Evolutionary conservation across 106 monocot species (phyloP), one percentile per base, ranked within the genome.

Genomic region (Acorus gramineus): DNA sequence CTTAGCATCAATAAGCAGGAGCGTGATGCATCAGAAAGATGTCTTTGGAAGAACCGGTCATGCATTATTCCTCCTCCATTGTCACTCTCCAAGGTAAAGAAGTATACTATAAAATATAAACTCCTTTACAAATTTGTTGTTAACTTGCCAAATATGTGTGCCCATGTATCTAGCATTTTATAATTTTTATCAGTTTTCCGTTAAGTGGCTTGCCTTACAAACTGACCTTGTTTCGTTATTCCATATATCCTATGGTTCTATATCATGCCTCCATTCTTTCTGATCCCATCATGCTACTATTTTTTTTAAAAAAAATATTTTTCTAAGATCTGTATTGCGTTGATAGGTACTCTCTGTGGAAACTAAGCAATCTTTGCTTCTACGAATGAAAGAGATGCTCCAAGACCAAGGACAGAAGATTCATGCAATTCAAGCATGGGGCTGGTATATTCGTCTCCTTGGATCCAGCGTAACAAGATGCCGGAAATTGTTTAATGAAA

Each of bases 361-460:
- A 46, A 76, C 82, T 14, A 69, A 82, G 69, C 66, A 66, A 66
- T 68, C 60, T 5, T 67, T 86, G 58, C 58, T 82, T 49, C 64
- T 49, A 46, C 67, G 51, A 55, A 79, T 86, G 76, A 60, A 58
- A 61, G 67, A 63, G 4, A 61, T 82, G 73, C 11, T 73, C 0
- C 60, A 68, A 55, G 68, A 68, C 66, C 54, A 50, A 60, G 47
- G 13, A 47, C 71, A 74, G 76, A 82, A 74, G 67, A 56, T 74
- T 69, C 73, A 66, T 45, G 51, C 61, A 44, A 74, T 86, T 14
- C 72, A 74, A 56, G 79, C 86, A 62, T 86, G 86, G 86, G 79
- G 82, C 59, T 86, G 79, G 86, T 79, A 79, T 60, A 63, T 86
- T 12, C 62, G 64, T 49, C 71, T 86, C 53, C 82, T 86, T 57